Conservation (phyloP, 441 rosid species). For the Gossypium lobatum region DNA sequence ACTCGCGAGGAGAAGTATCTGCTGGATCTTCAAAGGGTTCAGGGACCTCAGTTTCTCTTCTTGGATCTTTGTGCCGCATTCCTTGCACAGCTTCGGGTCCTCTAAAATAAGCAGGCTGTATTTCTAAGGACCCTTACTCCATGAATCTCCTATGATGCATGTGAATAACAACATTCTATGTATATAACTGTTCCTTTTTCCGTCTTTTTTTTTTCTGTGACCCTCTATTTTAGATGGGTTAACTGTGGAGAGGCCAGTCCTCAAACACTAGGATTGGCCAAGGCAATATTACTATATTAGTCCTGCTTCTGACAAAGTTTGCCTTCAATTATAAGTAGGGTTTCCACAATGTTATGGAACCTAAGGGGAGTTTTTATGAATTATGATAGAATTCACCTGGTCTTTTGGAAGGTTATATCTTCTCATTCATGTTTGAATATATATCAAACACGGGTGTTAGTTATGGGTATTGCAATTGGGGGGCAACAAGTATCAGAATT, state of each 20-base stretch:
- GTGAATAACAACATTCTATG: constrained; percentile 8
- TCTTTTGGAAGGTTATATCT: background rate
- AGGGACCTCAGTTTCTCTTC: constrained; percentile 94
- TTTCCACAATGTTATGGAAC: constrained; percentile 14
- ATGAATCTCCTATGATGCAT: constrained; percentile 9
- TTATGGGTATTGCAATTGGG: no score
- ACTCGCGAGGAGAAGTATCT: constrained; percentile 85
- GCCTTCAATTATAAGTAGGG: background rate
- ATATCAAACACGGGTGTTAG: no score
- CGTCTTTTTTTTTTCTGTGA: background rate
- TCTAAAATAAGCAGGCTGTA: constrained; percentile 20
- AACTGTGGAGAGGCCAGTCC: background rate
- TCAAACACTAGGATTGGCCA: constrained; percentile 1
- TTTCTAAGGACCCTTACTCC: background rate
- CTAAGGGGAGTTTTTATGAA: constrained; percentile 1
- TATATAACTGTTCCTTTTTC: background rate
- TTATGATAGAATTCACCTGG: constrained; percentile 7
- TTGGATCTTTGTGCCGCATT: constrained; percentile 96
- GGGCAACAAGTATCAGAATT: no score
- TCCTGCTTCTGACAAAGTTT: background rate
- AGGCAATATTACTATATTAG: background rate
- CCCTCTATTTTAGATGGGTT: constrained; percentile 13
- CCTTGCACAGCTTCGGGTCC: constrained; percentile 91
- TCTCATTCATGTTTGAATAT: no score
- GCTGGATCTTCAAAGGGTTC: constrained; percentile 90